Evolutionary conservation across 1,139 yeast genomes (phyloP).

Genomic region (Debaryomyces udenii): DNA sequence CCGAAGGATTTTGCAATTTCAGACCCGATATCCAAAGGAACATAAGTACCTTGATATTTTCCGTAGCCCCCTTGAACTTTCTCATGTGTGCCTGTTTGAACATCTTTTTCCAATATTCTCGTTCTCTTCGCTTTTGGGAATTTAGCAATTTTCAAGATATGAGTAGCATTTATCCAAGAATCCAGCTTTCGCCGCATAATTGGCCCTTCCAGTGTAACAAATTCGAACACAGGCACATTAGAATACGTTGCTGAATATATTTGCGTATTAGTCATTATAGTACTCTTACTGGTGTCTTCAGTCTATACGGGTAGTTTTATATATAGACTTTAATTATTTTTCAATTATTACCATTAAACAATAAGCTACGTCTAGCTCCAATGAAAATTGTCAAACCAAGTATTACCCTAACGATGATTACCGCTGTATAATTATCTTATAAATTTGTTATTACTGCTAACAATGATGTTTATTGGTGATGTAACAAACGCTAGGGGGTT

Average conservation of each 20-base stretch:
- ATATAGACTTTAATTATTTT: no score
- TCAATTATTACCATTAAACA: constrained; percentile 1
- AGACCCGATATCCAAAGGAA: constrained; percentile 68
- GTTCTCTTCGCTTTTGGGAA: constrained; percentile 86
- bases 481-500: neutral
- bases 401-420: constrained; percentile 3
- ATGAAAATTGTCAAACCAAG: neutral
- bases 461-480: constrained; percentile 5
- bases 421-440: constrained; percentile 1
- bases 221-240: constrained; percentile 76
- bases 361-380: neutral
- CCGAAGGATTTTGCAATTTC: constrained; percentile 71
- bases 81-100: constrained; percentile 83
- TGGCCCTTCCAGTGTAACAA: constrained; percentile 69
- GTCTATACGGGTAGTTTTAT: neutral
- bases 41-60: constrained; percentile 94
- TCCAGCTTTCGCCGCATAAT: constrained; percentile 83
- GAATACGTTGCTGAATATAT: constrained; percentile 82
- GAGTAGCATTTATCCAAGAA: constrained; percentile 90
- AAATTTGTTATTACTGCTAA: neutral
- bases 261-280: constrained; percentile 37
- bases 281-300: neutral
- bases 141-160: constrained; percentile 83
- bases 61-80: constrained; percentile 97
- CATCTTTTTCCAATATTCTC: constrained; percentile 82